Evolutionary conservation across 371 early-diverging fungal species (phyloP).

Genomic region (Zychaea mexicana): DNA sequence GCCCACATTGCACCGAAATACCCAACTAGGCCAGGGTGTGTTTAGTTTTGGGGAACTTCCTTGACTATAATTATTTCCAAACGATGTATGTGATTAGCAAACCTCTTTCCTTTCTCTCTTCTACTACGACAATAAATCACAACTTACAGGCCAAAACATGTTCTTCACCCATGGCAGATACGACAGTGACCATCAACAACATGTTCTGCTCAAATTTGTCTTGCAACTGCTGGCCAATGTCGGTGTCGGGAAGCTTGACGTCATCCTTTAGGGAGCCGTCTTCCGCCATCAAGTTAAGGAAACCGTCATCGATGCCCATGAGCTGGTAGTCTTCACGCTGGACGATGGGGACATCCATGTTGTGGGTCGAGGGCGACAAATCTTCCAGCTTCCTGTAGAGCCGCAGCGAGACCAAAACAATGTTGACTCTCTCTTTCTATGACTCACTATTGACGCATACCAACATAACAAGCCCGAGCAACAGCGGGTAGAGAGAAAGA

Average conservation of each 20-base stretch:
- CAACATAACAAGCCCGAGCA: too few relatives aligned
- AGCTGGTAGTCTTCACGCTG: slow-evolving; percentile 83
- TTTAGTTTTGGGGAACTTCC: slow-evolving; percentile 50
- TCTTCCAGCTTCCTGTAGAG: slow-evolving; percentile 81
- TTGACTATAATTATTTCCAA: slow-evolving; percentile 25
- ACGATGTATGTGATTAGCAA: not conserved
- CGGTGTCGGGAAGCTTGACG: slow-evolving; percentile 90
- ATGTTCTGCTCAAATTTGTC: slow-evolving; percentile 80
- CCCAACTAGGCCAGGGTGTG: too few relatives aligned
- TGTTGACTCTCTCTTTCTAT: not conserved
- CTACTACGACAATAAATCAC: too few relatives aligned
- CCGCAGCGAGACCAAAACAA: not conserved
- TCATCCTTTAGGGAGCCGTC: slow-evolving; percentile 93
- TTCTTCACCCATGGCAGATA: slow-evolving; percentile 96
- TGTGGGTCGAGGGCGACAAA: slow-evolving; percentile 99
- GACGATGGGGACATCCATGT: slow-evolving; percentile 99
- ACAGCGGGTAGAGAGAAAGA: too few relatives aligned
- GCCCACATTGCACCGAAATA: too few relatives aligned
- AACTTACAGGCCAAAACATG: slow-evolving; percentile 77
- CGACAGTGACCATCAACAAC: slow-evolving; percentile 85
- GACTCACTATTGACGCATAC: not conserved
- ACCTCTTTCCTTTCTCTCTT: not conserved
- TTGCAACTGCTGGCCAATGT: slow-evolving; percentile 78
- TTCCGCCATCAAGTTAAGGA: slow-evolving; percentile 83
- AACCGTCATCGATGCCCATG: slow-evolving; percentile 92